Percentiles rank a stretch among this genome's conserved stretches.
Conservation (phyloP, 139 green algal species). For the Chlorella sorokiniana region DNA sequence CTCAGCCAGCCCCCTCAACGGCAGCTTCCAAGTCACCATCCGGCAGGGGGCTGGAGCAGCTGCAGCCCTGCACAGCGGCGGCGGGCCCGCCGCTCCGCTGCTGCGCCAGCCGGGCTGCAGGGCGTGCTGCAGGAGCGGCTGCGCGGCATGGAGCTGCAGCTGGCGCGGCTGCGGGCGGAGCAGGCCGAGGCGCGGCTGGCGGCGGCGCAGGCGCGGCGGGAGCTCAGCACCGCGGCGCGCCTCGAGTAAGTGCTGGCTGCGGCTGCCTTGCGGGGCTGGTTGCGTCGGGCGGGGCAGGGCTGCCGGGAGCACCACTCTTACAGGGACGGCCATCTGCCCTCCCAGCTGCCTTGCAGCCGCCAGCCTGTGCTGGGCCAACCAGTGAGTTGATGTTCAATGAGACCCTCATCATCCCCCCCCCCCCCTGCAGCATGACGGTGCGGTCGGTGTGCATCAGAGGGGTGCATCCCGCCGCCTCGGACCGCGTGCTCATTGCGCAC, state of each 20-base stretch:
- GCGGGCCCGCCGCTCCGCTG: conserved; percentile 18
- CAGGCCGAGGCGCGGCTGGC: conserved; percentile 4
- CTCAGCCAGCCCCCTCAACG: neutral
- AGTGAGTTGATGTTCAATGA: too few species aligned
- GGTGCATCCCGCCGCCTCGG: conserved; percentile 20
- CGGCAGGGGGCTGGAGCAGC: neutral
- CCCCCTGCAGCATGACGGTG: conserved; percentile 1
- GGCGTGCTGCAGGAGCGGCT: conserved; percentile 9
- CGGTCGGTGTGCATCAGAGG: conserved; percentile 22
- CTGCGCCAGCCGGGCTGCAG: conserved; percentile 27
- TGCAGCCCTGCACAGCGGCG: neutral
- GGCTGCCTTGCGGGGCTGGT: too few species aligned
- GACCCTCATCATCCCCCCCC: neutral
- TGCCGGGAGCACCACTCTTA: too few species aligned
- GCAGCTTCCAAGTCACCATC: conserved; percentile 24
- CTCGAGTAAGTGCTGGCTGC: conserved; percentile 27
- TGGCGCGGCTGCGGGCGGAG: conserved; percentile 20
- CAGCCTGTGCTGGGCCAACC: too few species aligned
- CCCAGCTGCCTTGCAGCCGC: too few species aligned
- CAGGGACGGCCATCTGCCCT: too few species aligned
- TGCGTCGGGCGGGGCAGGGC: too few species aligned
- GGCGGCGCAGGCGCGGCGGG: neutral
- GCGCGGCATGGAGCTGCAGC: conserved; percentile 31
- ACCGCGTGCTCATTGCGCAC: conserved; percentile 32
- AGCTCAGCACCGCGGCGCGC: conserved; percentile 2